phyloP scores from a whole-genome alignment of 2,329 filamentous ascomycete species.

The Neodidymelliopsis sp. region DNA sequence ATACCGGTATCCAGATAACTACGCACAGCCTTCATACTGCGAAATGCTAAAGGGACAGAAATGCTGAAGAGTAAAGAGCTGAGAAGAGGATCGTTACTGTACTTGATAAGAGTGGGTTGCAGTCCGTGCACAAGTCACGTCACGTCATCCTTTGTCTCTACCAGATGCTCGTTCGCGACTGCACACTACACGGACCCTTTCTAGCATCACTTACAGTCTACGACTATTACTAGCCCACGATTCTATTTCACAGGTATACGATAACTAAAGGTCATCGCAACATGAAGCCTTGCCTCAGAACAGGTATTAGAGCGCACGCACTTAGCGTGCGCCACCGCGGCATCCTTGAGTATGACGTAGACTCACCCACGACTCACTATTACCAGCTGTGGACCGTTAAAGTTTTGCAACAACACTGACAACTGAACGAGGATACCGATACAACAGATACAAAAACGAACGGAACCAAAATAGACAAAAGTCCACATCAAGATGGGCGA shows the following conservation, averaged over 20 bases:
- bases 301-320: constrained; percentile 16
- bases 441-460: constrained; percentile 9
- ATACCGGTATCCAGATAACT: no score
- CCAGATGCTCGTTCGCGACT: background rate
- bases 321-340: constrained; percentile 12
- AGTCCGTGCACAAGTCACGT: background rate
- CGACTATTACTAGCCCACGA: constrained; percentile 4
- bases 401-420: background rate
- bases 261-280: constrained; percentile 12
- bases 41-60: no score
- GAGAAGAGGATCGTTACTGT: no score
- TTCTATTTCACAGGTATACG: background rate
- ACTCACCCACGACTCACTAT: background rate
- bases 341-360: constrained; percentile 21
- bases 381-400: constrained; percentile 7
- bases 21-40: no score
- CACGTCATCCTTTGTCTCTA: background rate
- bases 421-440: background rate
- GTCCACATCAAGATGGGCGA: constrained; percentile 19
- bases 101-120: background rate
- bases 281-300: constrained; percentile 7
- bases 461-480: constrained; percentile 13
- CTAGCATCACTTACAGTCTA: background rate
- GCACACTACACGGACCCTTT: background rate
- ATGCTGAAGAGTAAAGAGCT: no score